A percentile compares a stretch with the other conserved stretches of the same genome.
Evolutionary conservation across 306 rosid genomes (phyloP).

Genomic region (Acacia acuminata): DNA sequence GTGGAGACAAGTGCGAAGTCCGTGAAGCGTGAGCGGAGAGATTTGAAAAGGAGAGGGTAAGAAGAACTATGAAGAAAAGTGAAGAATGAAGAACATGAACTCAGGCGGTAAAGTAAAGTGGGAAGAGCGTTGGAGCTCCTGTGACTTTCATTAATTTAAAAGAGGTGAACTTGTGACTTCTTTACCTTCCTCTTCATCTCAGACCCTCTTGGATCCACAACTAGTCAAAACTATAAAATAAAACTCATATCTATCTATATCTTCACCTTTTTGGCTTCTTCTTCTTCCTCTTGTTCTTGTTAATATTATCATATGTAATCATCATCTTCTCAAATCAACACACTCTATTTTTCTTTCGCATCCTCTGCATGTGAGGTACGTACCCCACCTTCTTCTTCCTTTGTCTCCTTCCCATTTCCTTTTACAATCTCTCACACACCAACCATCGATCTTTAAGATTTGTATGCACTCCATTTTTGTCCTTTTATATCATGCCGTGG

Average conservation of each 20-base stretch:
- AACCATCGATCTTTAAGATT: background rate
- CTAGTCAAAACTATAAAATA: background rate
- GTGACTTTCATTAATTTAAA: conserved; percentile 76
- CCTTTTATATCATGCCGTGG: background rate
- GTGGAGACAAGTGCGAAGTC: background rate
- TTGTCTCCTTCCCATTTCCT: background rate
- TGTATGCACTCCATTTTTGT: background rate
- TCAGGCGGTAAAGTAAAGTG: conserved; percentile 44
- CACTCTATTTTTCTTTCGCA: background rate
- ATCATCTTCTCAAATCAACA: background rate
- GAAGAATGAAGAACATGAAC: conserved; percentile 18
- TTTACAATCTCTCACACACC: background rate
- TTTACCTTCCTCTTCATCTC: conserved; percentile 40
- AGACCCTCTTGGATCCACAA: conserved; percentile 21
- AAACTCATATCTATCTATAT: background rate
- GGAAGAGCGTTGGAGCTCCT: conserved; percentile 62
- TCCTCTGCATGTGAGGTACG: background rate
- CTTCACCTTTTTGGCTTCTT: background rate
- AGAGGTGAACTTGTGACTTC: conserved; percentile 65
- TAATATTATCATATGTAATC: background rate
- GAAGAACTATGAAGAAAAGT: background rate
- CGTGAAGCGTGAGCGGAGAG: background rate
- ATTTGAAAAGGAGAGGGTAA: background rate
- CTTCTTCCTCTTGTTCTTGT: no score
- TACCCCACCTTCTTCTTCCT: background rate